Evolutionary conservation across 2,329 filamentous ascomycete species (phyloP).

Genomic region (Sarocladium strictum): DNA sequence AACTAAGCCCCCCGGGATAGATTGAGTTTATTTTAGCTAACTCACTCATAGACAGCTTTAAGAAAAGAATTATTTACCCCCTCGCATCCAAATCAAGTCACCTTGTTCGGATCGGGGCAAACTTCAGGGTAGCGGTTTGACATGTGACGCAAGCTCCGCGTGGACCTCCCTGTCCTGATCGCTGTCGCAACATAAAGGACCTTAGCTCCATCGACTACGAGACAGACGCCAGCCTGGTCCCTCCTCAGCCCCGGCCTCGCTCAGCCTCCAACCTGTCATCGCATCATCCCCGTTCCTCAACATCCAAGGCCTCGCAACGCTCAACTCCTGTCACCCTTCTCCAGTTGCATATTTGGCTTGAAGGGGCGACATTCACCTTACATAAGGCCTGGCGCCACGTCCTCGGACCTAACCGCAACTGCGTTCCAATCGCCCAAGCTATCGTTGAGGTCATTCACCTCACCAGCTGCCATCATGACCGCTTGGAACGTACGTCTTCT

Average conservation of each 20-base stretch:
- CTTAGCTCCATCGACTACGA: background rate
- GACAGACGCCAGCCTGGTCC: background rate
- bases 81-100: too few species aligned
- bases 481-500: conserved; percentile 27
- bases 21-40: too few species aligned
- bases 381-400: background rate
- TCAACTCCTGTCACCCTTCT: background rate
- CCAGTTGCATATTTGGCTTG: background rate
- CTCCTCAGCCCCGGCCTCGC: background rate
- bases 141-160: conserved; percentile 1
- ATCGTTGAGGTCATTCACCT: background rate
- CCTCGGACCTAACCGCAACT: background rate
- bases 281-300: background rate
- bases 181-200: background rate
- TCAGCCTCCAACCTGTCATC: background rate
- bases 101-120: too few species aligned
- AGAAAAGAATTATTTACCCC: too few species aligned
- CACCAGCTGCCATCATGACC: conserved; percentile 23
- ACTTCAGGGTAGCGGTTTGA: background rate
- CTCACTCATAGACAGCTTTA: background rate
- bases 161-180: background rate
- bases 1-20: too few species aligned
- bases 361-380: background rate
- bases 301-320: background rate
- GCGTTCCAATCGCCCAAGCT: background rate